Base-by-base conservation (phyloP, 2,329 filamentous ascomycete species). In the Orbilia blumenaviensis region DNA sequence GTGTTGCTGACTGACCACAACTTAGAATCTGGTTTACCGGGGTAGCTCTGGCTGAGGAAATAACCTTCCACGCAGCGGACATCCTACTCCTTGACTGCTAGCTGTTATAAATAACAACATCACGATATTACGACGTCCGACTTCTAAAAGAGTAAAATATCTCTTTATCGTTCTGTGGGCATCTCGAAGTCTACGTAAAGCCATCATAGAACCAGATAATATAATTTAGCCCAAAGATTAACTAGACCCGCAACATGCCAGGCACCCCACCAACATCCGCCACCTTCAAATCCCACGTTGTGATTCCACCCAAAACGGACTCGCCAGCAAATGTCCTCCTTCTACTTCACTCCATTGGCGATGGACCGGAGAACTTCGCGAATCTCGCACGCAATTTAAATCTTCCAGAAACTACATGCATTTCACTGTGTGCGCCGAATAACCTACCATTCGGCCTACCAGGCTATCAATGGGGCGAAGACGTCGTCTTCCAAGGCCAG, bases 261-360 rank as follows among this genome's bases (percentile, higher is more conserved):
- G 73, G 81, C 78, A 79, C 82, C 23, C 85, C 85, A 23, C 72
- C 72, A 61, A 79, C 81, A 21, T 79, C 79, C 41, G 80, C 83
- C 64, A 85, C 87, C 80, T 87, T 88, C 78, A 71, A 83, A 12
- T 85, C 81, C 82, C 82, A 80, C 77, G 82, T 61, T 78, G 83
- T 80, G 77, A 82, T 79, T 60, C 81, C 87, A 50, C 84, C 86
- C 79, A 63, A 76, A 77, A 77, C 79, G 75, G 68, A 78, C 71
- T 16, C 78, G 21, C 84, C 87, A 38, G 88, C 90, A 8, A 90
- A 94, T 79, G 86, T 96, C 79, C 88, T 96, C 77, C 84, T 96
- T 81, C 87, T 96, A 61, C 88, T 96, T 71, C 93, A 96, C 83
- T 93, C 93, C 78, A 87, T 96, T 10, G 93, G 93, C 77, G 93